phyloP scores from a whole-genome alignment of 805 yeast genomes.

The Priceomyces carsonii region DNA sequence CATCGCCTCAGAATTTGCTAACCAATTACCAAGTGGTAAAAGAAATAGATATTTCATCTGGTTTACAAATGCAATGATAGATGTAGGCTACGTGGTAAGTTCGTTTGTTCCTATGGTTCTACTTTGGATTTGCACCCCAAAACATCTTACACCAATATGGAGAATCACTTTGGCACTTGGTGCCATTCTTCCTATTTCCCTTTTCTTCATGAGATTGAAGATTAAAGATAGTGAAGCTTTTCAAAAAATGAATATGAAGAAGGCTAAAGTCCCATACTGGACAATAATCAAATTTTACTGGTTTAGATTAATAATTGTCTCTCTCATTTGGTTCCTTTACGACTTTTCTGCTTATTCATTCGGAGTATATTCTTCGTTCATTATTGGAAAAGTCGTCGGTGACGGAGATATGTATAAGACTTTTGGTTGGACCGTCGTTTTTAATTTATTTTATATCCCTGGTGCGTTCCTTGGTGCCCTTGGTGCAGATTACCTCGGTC shows the following conservation, averaged over 20 bases:
- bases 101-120: slow-evolving; percentile 85
- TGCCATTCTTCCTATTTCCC: slow-evolving; percentile 79
- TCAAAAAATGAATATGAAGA: slow-evolving; percentile 67
- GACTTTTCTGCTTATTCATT: slow-evolving; percentile 88
- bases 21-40: slow-evolving; percentile 71
- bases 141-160: slow-evolving; percentile 84
- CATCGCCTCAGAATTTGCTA: slow-evolving; percentile 90
- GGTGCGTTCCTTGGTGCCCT: slow-evolving; percentile 89
- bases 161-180: slow-evolving; percentile 88
- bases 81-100: slow-evolving; percentile 78
- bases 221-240: slow-evolving; percentile 75
- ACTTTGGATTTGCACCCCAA: slow-evolving; percentile 74
- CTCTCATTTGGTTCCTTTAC: slow-evolving; percentile 87
- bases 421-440: slow-evolving; percentile 91
- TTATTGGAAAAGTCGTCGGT: slow-evolving; percentile 59
- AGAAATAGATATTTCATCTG: slow-evolving; percentile 87
- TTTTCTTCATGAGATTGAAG: slow-evolving; percentile 75
- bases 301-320: slow-evolving; percentile 70
- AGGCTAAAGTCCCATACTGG: slow-evolving; percentile 63
- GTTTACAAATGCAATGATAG: slow-evolving; percentile 90
- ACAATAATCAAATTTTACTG: slow-evolving; percentile 77
- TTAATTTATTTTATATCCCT: slow-evolving; percentile 85
- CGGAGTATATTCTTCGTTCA: slow-evolving; percentile 78
- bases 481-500: slow-evolving; percentile 87
- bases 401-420: slow-evolving; percentile 65